These are phyloP conservation scores for Gloeopeniophorella convolvens DNA, from an alignment of 768 basidiomycete genomes.

Conservation along the genomic window DNA sequence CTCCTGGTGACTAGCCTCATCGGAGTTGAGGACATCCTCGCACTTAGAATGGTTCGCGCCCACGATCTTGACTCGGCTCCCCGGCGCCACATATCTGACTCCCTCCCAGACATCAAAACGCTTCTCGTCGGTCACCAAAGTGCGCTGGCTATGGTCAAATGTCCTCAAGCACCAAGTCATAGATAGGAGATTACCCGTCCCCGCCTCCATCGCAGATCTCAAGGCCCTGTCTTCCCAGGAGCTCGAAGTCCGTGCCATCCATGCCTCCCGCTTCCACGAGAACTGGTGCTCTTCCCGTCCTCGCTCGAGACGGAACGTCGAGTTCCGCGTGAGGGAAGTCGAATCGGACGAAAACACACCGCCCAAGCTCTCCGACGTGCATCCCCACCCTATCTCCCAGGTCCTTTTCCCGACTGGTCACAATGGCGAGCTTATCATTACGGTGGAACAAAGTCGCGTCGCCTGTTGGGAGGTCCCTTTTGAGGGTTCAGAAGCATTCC, in stretches of 20 bases:
- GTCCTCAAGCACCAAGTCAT: constrained; percentile 31
- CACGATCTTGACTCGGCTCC: constrained; percentile 10
- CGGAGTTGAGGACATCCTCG: constrained; percentile 28
- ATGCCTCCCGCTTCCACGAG: constrained; percentile 30
- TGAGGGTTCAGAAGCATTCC: constrained; percentile 28
- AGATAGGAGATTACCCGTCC: constrained; percentile 29
- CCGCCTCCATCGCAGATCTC: constrained; percentile 26
- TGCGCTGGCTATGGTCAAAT: constrained; percentile 34
- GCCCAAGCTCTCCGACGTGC: constrained; percentile 13
- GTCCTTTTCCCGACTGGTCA: constrained; percentile 28
- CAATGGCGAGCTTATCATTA: constrained; percentile 29
- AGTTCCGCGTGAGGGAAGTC: constrained; percentile 22
- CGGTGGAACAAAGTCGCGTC: constrained; percentile 24
- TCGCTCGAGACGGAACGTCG: constrained; percentile 19
- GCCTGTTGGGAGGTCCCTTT: constrained; percentile 34
- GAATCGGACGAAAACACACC: constrained; percentile 3
- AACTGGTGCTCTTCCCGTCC: constrained; percentile 31
- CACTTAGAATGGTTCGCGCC: constrained; percentile 28
- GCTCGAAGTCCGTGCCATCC: constrained; percentile 30
- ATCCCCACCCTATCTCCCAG: constrained; percentile 22
- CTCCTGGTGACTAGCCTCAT: constrained; percentile 29
- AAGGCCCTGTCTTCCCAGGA: constrained; percentile 28
- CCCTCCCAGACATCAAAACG: constrained; percentile 27
- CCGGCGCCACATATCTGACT: constrained; percentile 3
- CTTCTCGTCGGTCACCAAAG: constrained; percentile 27